Evolutionary conservation across 2,329 filamentous ascomycete species (phyloP).

Genomic region (Exophiala xenobiotica): DNA sequence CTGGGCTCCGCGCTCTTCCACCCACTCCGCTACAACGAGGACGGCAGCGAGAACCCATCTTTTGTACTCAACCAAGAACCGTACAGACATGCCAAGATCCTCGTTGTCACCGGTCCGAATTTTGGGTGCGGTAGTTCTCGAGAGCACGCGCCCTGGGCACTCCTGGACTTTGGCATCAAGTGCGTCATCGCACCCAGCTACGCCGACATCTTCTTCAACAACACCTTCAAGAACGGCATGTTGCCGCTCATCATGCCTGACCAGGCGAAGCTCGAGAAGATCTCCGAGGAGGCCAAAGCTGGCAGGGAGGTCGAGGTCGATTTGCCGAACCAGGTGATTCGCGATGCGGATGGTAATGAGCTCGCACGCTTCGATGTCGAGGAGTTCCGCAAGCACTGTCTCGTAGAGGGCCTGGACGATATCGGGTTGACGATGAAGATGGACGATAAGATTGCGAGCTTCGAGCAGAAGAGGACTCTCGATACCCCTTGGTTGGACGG

Average conservation of each 20-base stretch:
- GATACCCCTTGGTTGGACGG: constrained; percentile 92
- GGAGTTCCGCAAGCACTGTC: constrained; percentile 89
- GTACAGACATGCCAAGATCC: constrained; percentile 79
- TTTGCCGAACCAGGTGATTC: constrained; percentile 79
- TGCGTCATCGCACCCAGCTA: constrained; percentile 86
- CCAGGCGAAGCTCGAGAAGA: constrained; percentile 60
- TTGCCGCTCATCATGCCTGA: constrained; percentile 76
- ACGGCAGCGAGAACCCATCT: constrained; percentile 71
- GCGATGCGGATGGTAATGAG: constrained; percentile 68
- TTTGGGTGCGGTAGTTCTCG: constrained; percentile 92
- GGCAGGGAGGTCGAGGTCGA: constrained; percentile 87
- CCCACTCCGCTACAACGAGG: constrained; percentile 72
- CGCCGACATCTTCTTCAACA: constrained; percentile 98
- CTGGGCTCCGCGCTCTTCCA: constrained; percentile 87
- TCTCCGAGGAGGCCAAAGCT: constrained; percentile 74
- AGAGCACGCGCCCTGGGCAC: constrained; percentile 95
- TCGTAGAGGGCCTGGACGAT: constrained; percentile 90
- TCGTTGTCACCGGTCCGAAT: constrained; percentile 88
- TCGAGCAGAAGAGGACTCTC: constrained; percentile 73
- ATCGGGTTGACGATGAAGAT: constrained; percentile 92
- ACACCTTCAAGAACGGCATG: constrained; percentile 99
- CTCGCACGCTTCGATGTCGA: constrained; percentile 84
- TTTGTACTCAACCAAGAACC: constrained; percentile 91
- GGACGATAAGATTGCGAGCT: constrained; percentile 81
- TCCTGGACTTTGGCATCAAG: constrained; percentile 94